phyloP scores from a whole-genome alignment of 257 asterid genomes.

The Solanum ossicruentum region DNA sequence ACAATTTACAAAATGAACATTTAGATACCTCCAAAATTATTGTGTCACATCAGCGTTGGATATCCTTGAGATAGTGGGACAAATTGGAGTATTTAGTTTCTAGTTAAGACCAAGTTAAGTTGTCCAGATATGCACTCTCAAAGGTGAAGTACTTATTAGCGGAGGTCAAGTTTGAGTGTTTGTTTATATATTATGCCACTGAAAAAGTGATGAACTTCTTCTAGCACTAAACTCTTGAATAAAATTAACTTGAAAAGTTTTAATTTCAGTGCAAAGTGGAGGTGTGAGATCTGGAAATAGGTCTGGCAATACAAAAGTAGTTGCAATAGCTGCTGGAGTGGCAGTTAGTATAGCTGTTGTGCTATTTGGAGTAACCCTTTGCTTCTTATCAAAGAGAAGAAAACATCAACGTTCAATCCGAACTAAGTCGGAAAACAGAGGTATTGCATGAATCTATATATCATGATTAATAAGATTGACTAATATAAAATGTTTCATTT shows the following conservation, averaged over 20 bases:
- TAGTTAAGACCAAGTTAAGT: too few relatives aligned
- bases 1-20: neutral
- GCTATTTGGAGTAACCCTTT: constrained; percentile 14
- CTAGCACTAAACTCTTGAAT: neutral
- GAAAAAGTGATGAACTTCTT: neutral
- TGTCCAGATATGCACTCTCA: neutral
- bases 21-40: neutral
- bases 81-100: neutral
- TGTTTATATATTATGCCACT: neutral
- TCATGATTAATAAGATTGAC: neutral
- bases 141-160: neutral
- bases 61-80: neutral
- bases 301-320: constrained; percentile 16
- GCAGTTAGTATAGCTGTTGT: constrained; percentile 23
- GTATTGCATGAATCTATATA: neutral
- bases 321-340: constrained; percentile 22
- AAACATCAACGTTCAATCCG: constrained; percentile 3
- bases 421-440: constrained; percentile 8
- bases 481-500: neutral
- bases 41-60: neutral
- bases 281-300: constrained; percentile 11
- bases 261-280: constrained; percentile 19
- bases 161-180: neutral
- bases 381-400: constrained; percentile 29
- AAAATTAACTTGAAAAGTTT: neutral